phyloP scores from a whole-genome alignment of 31 red algal species.

The Endocladia muricata region DNA sequence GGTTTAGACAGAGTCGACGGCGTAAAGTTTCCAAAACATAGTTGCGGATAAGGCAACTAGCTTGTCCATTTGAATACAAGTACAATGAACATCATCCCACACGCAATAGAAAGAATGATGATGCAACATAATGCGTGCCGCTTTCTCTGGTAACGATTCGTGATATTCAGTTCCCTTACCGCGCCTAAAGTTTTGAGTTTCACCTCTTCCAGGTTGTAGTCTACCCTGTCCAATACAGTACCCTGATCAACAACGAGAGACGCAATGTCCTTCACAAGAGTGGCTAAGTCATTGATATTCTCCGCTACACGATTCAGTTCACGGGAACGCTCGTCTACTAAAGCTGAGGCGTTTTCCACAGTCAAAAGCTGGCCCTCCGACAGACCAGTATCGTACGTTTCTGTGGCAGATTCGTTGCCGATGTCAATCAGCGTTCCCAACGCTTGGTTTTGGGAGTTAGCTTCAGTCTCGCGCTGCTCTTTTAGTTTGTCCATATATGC shows the following conservation, averaged over 20 bases:
- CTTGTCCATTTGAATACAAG: slow-evolving; percentile 81
- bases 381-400: slow-evolving; percentile 54
- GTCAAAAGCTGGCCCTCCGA: slow-evolving; percentile 47
- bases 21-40: no score
- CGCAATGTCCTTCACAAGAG: slow-evolving; percentile 82
- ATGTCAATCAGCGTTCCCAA: slow-evolving; percentile 18
- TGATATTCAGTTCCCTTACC: slow-evolving; percentile 64
- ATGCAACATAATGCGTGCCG: slow-evolving; percentile 75
- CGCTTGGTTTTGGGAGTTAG: not conserved
- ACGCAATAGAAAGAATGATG: slow-evolving; percentile 73
- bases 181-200: slow-evolving; percentile 57
- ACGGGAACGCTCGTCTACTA: slow-evolving; percentile 43
- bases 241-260: slow-evolving; percentile 87
- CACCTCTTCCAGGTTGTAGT: slow-evolving; percentile 89
- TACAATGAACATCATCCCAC: slow-evolving; percentile 75
- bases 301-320: slow-evolving; percentile 56
- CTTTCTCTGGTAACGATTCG: slow-evolving; percentile 65
- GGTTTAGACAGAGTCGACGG: no score
- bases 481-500: slow-evolving; percentile 72
- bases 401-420: slow-evolving; percentile 1
- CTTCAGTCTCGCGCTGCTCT: slow-evolving; percentile 28
- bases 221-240: slow-evolving; percentile 86
- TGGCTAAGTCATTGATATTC: slow-evolving; percentile 82
- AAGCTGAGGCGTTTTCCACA: slow-evolving; percentile 33
- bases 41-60: no score